Percentiles rank a stretch among this genome's conserved stretches.
Evolutionary conservation across 352 stramenopile genomes (phyloP).

Genomic region (Phytophthora agathidicida): DNA sequence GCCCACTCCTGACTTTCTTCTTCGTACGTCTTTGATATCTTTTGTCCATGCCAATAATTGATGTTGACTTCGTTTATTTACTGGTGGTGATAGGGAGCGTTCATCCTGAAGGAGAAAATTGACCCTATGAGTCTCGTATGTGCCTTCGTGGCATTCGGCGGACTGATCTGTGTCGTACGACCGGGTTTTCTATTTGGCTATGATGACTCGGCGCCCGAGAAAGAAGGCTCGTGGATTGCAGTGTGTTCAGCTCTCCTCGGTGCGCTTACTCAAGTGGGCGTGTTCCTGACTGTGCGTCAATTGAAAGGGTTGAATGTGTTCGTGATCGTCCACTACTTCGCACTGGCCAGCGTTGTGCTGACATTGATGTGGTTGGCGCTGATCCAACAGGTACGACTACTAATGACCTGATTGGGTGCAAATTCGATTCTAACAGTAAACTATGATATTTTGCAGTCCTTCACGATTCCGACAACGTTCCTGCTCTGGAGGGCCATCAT

Average conservation of each 20-base stretch:
- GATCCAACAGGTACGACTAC: slow-evolving; percentile 39
- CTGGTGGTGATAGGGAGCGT: slow-evolving; percentile 27
- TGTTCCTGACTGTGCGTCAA: slow-evolving; percentile 56
- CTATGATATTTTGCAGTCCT: not conserved
- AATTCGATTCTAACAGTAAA: slow-evolving; percentile 1
- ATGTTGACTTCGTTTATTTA: not conserved
- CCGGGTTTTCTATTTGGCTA: slow-evolving; percentile 52
- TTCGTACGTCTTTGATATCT: slow-evolving; percentile 12
- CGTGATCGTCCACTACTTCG: slow-evolving; percentile 64
- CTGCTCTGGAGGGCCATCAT: slow-evolving; percentile 47
- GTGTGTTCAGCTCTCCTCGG: slow-evolving; percentile 44
- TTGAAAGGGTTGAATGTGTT: slow-evolving; percentile 49
- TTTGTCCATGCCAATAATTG: not conserved
- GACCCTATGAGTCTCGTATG: slow-evolving; percentile 37
- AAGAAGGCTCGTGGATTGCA: slow-evolving; percentile 29
- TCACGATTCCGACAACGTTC: slow-evolving; percentile 34
- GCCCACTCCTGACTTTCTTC: slow-evolving; percentile 29
- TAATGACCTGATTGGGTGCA: not conserved
- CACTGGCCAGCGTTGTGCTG: slow-evolving; percentile 44
- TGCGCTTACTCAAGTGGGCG: slow-evolving; percentile 47
- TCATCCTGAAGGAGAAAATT: slow-evolving; percentile 46
- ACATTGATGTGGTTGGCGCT: slow-evolving; percentile 43
- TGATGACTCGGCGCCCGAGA: slow-evolving; percentile 11
- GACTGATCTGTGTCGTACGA: slow-evolving; percentile 50
- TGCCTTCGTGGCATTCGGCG: slow-evolving; percentile 40